Evolutionary conservation across 2,329 filamentous ascomycete genomes (phyloP).

Genomic region (Coniochaeta ligniaria): DNA sequence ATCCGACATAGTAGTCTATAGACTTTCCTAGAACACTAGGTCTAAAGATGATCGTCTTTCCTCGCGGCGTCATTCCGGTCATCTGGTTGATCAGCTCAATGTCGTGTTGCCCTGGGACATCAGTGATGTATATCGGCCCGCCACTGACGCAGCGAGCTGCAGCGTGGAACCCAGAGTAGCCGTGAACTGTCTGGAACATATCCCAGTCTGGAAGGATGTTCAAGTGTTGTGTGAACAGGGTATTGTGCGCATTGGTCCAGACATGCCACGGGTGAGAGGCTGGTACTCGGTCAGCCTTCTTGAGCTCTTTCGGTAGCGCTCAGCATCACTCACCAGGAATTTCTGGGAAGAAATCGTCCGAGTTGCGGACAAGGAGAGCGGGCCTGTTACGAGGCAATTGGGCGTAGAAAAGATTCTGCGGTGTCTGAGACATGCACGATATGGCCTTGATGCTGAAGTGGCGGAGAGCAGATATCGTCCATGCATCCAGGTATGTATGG

Average conservation of each 20-base stretch:
- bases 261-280: conserved; percentile 90
- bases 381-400: conserved; percentile 73
- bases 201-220: conserved; percentile 82
- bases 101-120: conserved; percentile 77
- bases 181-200: conserved; percentile 59
- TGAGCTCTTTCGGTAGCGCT: neutral
- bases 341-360: conserved; percentile 86
- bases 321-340: conserved; percentile 34
- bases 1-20: conserved; percentile 66
- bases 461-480: conserved; percentile 69
- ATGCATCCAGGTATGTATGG: conserved; percentile 74
- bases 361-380: conserved; percentile 72
- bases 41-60: conserved; percentile 72
- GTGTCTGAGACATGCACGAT: conserved; percentile 91
- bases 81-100: conserved; percentile 70
- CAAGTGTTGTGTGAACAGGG: conserved; percentile 72
- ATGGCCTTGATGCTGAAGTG: conserved; percentile 75
- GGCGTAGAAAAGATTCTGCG: conserved; percentile 78
- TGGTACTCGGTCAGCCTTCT: neutral
- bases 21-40: conserved; percentile 69
- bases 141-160: conserved; percentile 85
- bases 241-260: conserved; percentile 88
- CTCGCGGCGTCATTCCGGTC: conserved; percentile 64
- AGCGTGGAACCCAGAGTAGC: conserved; percentile 77
- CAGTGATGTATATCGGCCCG: conserved; percentile 91